Percentiles rank a stretch among this genome's conserved stretches.
These are phyloP conservation scores for Cytospora leucostoma DNA, from an alignment of 2,329 filamentous ascomycete genomes.

Conservation along the genomic window DNA sequence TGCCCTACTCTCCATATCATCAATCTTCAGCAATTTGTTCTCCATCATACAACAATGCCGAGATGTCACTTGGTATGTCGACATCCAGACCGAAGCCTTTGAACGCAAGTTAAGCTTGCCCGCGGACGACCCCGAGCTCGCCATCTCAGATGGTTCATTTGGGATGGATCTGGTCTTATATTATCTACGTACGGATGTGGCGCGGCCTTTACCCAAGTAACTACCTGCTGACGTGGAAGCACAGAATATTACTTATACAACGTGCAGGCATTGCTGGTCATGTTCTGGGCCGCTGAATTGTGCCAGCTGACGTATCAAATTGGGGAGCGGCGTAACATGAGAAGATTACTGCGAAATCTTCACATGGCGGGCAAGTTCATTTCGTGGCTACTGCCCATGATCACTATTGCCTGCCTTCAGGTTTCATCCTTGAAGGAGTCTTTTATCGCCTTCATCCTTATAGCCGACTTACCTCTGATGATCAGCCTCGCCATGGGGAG, in stretches of 20 bases:
- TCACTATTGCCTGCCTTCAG: slow-evolving; percentile 29
- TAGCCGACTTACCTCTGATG: slow-evolving; percentile 32
- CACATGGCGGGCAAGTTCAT: slow-evolving; percentile 31
- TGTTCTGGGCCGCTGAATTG: slow-evolving; percentile 30
- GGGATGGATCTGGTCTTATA: slow-evolving; percentile 33
- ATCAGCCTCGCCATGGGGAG: slow-evolving; percentile 32
- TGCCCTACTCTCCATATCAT: slow-evolving; percentile 30
- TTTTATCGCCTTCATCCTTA: slow-evolving; percentile 27
- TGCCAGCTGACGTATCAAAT: slow-evolving; percentile 27
- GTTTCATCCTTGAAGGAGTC: slow-evolving; percentile 26
- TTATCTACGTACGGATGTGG: slow-evolving; percentile 31
- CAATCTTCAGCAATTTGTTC: slow-evolving; percentile 31
- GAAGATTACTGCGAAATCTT: slow-evolving; percentile 27
- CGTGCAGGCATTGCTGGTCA: slow-evolving; percentile 31
- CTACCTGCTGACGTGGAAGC: neutral
- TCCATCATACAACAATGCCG: slow-evolving; percentile 33
- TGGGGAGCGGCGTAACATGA: slow-evolving; percentile 28
- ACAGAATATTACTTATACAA: slow-evolving; percentile 33
- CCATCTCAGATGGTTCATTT: slow-evolving; percentile 32
- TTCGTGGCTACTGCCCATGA: slow-evolving; percentile 30
- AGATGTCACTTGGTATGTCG: slow-evolving; percentile 29
- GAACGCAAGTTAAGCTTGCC: slow-evolving; percentile 28
- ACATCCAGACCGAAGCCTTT: slow-evolving; percentile 28
- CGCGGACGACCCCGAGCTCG: slow-evolving; percentile 29
- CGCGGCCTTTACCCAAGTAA: neutral